A percentile compares a stretch with the other conserved stretches of the same genome.
phyloP scores from a whole-genome alignment of 2,329 filamentous ascomycete species.

The Scopulariopsis brevicaulis region DNA sequence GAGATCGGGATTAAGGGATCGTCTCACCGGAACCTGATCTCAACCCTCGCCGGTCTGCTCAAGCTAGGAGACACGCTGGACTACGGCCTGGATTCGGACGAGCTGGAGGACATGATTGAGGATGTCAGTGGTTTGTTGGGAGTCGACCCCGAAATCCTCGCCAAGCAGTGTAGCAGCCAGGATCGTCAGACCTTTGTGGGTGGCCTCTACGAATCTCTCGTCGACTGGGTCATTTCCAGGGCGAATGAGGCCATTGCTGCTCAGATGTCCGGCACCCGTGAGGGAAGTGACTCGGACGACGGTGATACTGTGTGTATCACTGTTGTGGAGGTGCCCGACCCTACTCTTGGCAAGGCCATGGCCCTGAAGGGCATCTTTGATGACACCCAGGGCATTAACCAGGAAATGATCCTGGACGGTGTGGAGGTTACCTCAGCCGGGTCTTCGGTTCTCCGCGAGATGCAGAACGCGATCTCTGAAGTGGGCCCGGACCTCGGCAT shows the following conservation, averaged over 20 bases:
- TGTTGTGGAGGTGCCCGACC: constrained; percentile 73
- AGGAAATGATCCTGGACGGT: constrained; percentile 94
- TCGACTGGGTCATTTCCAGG: constrained; percentile 87
- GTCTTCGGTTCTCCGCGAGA: constrained; percentile 78
- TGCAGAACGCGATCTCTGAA: constrained; percentile 69
- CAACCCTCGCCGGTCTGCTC: constrained; percentile 71
- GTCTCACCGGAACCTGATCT: constrained; percentile 71
- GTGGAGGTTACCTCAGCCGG: constrained; percentile 63
- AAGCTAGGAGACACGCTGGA: constrained; percentile 88
- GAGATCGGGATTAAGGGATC: constrained; percentile 89
- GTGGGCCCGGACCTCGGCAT: constrained; percentile 72
- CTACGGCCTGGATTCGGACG: constrained; percentile 73
- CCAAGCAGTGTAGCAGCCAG: constrained; percentile 68
- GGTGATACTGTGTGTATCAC: constrained; percentile 78
- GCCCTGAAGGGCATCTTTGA: constrained; percentile 87
- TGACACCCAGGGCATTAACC: constrained; percentile 83
- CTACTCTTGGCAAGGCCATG: constrained; percentile 75
- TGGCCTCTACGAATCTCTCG: constrained; percentile 83
- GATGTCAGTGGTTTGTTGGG: constrained; percentile 82
- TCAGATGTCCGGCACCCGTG: constrained; percentile 58
- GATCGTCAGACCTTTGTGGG: constrained; percentile 75
- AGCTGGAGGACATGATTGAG: constrained; percentile 75
- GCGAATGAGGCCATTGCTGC: constrained; percentile 75
- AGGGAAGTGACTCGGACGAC: constrained; percentile 56
- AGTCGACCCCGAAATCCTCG: constrained; percentile 72